phyloP scores from a whole-genome alignment of 2,329 filamentous ascomycete genomes.

The Aspergillus quadrilineatus region DNA sequence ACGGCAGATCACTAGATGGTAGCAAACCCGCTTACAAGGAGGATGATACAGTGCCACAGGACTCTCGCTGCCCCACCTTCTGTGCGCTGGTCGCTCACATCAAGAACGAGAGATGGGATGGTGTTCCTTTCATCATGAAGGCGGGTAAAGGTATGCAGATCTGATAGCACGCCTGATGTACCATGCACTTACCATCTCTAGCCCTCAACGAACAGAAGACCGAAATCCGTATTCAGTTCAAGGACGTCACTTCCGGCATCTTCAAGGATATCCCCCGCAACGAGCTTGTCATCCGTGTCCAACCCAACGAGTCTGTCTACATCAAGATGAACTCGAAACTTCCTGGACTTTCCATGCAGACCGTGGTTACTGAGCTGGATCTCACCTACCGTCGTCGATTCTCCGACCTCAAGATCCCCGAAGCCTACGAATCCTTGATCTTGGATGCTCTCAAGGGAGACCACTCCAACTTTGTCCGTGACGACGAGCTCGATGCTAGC shows the following conservation, averaged over 20 bases:
- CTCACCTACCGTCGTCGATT: constrained; percentile 97
- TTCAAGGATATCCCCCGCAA: constrained; percentile 99
- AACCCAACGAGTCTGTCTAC: constrained; percentile 99
- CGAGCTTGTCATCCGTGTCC: constrained; percentile 97
- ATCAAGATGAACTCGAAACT: constrained; percentile 99
- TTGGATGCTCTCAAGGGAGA: constrained; percentile 97
- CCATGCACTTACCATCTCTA: constrained; percentile 28
- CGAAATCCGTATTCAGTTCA: constrained; percentile 98
- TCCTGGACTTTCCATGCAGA: constrained; percentile 98
- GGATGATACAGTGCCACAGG: constrained; percentile 95
- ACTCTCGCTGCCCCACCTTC: constrained; percentile 96
- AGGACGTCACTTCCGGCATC: constrained; percentile 97
- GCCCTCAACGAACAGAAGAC: constrained; percentile 99
- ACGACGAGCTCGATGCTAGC: constrained; percentile 93
- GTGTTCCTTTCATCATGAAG: constrained; percentile 99
- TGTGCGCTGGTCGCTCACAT: constrained; percentile 96
- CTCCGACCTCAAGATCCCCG: constrained; percentile 98
- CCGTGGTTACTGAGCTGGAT: constrained; percentile 95
- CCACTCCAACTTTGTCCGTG: constrained; percentile 98
- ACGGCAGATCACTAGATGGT: constrained; percentile 92
- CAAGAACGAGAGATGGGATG: constrained; percentile 99
- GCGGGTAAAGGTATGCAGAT: constrained; percentile 70
- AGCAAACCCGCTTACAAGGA: constrained; percentile 98
- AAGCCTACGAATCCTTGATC: constrained; percentile 97
- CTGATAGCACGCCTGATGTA: not conserved